A percentile compares a stretch with the other conserved stretches of the same genome.
Conservation (phyloP, 768 basidiomycete genomes). For the Amanita pallidorosea region DNA sequence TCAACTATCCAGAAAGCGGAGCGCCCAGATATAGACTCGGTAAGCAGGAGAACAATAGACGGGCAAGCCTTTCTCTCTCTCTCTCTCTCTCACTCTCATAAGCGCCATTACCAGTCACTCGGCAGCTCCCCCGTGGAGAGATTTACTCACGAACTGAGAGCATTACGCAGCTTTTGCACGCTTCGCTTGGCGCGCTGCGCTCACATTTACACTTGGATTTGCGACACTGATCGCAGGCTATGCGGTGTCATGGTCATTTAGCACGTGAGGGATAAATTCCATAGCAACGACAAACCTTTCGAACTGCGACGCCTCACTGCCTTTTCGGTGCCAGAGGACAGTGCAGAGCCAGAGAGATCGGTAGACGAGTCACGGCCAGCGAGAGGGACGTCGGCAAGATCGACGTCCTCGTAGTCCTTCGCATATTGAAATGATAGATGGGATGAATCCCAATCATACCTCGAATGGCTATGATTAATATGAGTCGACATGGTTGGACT, state of each 20-base stretch:
- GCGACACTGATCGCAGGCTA: slow-evolving; percentile 83
- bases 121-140: background rate
- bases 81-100: no score
- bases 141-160: slow-evolving; percentile 50
- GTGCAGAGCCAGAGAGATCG: slow-evolving; percentile 11
- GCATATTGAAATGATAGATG: slow-evolving; percentile 38
- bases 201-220: slow-evolving; percentile 91
- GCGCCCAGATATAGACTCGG: background rate
- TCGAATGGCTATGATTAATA: background rate
- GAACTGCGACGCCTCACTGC: slow-evolving; percentile 62
- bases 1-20: background rate
- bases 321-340: slow-evolving; percentile 17
- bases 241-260: background rate
- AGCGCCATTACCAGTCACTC: background rate
- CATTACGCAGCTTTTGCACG: slow-evolving; percentile 71
- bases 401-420: slow-evolving; percentile 53
- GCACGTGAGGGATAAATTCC: background rate
- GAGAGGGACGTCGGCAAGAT: slow-evolving; percentile 35
- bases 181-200: slow-evolving; percentile 43
- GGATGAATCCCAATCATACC: slow-evolving; percentile 4
- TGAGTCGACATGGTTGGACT: background rate
- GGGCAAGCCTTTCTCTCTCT: no score
- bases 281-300: slow-evolving; percentile 37
- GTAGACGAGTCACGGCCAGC: slow-evolving; percentile 10
- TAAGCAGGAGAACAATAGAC: background rate